Evolutionary conservation across 768 basidiomycete species (phyloP), one percentile per base, ranked within the genome.

Genomic region (Mycena belliarum): DNA sequence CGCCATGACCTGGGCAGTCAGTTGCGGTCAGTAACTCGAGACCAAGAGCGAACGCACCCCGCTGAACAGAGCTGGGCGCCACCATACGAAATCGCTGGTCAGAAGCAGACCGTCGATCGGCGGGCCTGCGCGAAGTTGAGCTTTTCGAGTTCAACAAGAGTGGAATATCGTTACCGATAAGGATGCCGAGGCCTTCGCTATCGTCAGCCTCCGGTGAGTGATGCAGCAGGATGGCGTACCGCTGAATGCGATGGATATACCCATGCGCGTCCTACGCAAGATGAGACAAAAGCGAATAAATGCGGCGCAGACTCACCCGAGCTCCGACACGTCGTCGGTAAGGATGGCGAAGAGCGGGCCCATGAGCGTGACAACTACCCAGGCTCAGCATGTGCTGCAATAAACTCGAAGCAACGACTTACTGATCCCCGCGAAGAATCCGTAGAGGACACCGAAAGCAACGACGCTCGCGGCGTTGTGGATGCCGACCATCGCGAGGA

Each of bases 61-160:
- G 26, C 79, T 73, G 63, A 85, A 87, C 9, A 85, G 52, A 12
- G 79, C 79, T 1, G 82, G 81, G 32, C 80, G 73, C 81, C 82
- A 85, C 86, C 86, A 87, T 6, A 79, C 63, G 55, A 79, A 85
- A 0, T 73, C 67, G 9, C 73, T 59, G 0, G 82, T 78, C 8
- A 87, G 76, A 25, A 87, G 69, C 5, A 82, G 79, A 0, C 86
- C 86, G 32, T 79, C 79, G 54, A 86, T 79, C 1, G 86, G 85
- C 0, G 82, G 78, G 75, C 78, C 76, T 38, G 25, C 32, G 35
- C 21, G 37, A 55, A 21, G 21, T 29, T 15, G 40, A 40, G n/a
- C 11, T 4, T 32, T 32, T 32, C 12, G 12, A 6, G 2, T n/a
- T 24, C 23, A 45, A n/a, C 20, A 16, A 20, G 24, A 3, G 23